Conservation (phyloP, 306 rosid genomes). For the Medicago lupulina region DNA sequence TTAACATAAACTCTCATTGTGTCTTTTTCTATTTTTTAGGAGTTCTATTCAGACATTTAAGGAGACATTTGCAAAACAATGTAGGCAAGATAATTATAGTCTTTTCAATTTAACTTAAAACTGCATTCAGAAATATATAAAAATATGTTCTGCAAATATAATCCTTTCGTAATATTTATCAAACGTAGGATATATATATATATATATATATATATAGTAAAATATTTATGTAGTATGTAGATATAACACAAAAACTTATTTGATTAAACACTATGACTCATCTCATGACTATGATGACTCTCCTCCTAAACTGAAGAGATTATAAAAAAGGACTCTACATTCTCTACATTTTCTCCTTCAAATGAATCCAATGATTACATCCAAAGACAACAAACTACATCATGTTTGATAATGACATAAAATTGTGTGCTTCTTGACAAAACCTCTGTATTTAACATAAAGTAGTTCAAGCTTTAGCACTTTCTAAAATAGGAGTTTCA, state of each 20-base stretch:
- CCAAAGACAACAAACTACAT: background rate
- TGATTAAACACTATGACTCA: background rate
- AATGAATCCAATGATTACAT: background rate
- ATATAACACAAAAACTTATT: background rate
- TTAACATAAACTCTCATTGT: background rate
- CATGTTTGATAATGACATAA: conserved; percentile 1
- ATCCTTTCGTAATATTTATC: background rate
- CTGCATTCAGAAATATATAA: background rate
- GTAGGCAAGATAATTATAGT: conserved; percentile 5
- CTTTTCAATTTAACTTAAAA: conserved; percentile 31
- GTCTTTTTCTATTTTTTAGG: background rate
- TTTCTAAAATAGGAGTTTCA: conserved; percentile 7
- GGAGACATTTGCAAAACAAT: too few species aligned
- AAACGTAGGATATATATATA: background rate
- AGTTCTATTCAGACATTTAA: conserved; percentile 14
- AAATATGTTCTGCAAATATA: background rate
- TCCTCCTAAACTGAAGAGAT: conserved; percentile 8
- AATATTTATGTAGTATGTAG: conserved; percentile 2
- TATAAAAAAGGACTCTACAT: background rate
- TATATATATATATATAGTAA: background rate
- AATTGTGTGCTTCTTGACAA: background rate
- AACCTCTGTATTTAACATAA: background rate
- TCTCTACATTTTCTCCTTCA: background rate
- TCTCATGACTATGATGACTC: background rate
- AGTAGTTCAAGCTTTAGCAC: conserved; percentile 9